These are phyloP conservation scores for Ophiostoma piceae DNA, from an alignment of 2,329 filamentous ascomycete genomes.

Conservation along the genomic window DNA sequence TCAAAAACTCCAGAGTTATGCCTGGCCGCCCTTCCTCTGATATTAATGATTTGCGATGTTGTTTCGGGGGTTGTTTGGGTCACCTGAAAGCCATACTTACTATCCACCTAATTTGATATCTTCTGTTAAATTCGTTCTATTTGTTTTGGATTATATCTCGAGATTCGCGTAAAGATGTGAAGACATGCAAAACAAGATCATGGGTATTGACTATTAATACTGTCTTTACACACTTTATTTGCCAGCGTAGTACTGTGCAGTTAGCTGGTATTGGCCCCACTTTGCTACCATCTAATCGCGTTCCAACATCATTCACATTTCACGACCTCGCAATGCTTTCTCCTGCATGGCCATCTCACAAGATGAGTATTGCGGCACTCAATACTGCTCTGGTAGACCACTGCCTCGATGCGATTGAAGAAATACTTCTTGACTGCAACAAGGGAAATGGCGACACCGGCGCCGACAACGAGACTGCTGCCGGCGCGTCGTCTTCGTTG, in stretches of 20 bases:
- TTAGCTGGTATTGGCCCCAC: neutral
- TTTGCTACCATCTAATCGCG: neutral
- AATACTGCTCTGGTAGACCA: conserved; percentile 17
- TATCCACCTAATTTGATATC: too few relatives aligned
- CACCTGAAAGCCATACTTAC: too few relatives aligned
- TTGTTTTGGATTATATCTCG: neutral
- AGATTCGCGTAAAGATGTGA: neutral
- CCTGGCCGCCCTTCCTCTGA: neutral
- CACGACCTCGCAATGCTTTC: neutral
- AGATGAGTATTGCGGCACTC: neutral
- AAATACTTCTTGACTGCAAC: conserved; percentile 19
- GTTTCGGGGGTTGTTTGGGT: neutral
- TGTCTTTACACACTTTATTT: neutral
- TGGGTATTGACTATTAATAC: neutral
- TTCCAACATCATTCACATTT: neutral
- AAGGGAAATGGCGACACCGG: neutral
- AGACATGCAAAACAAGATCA: neutral
- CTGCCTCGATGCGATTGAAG: conserved; percentile 24
- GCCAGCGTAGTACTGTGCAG: neutral
- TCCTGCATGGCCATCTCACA: neutral
- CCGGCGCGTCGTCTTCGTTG: neutral
- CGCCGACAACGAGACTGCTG: neutral
- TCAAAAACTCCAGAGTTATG: neutral
- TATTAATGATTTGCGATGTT: neutral
- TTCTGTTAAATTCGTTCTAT: too few relatives aligned